These are phyloP conservation scores for Entomortierella lignicola DNA, from an alignment of 192 early-diverging fungal genomes.

Conservation along the genomic window DNA sequence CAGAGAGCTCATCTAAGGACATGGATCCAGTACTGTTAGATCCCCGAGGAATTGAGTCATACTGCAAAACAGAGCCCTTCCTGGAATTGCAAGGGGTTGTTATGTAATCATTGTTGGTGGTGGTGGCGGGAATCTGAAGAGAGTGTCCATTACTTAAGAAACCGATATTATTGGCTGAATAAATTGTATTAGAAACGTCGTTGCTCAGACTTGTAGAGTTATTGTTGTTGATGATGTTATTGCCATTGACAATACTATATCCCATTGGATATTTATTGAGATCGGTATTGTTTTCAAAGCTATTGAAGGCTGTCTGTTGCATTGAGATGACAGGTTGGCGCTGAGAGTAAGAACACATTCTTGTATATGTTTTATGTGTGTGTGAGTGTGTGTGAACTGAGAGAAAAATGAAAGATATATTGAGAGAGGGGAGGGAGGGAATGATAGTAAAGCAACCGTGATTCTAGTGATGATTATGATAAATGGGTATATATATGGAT, in stretches of 20 bases:
- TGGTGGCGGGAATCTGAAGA: neutral
- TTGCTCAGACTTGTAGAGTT: neutral
- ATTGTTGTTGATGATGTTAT: neutral
- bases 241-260: neutral
- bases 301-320: neutral
- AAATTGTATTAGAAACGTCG: neutral
- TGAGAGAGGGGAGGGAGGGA: neutral
- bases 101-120: neutral
- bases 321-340: neutral
- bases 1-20: constrained; percentile 5
- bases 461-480: neutral
- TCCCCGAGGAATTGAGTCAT: constrained; percentile 1
- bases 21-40: neutral
- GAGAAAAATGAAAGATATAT: neutral
- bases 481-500: neutral
- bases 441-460: neutral
- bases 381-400: too few species aligned
- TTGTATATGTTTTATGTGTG: neutral
- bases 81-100: neutral
- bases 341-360: neutral
- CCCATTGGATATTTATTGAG: constrained; percentile 10
- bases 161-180: neutral
- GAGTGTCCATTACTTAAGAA: constrained; percentile 1
- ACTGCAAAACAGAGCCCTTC: neutral
- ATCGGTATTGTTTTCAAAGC: constrained; percentile 1